phyloP scores from a whole-genome alignment of 1,284 basidiomycete genomes.

The Gomphus bonarii region DNA sequence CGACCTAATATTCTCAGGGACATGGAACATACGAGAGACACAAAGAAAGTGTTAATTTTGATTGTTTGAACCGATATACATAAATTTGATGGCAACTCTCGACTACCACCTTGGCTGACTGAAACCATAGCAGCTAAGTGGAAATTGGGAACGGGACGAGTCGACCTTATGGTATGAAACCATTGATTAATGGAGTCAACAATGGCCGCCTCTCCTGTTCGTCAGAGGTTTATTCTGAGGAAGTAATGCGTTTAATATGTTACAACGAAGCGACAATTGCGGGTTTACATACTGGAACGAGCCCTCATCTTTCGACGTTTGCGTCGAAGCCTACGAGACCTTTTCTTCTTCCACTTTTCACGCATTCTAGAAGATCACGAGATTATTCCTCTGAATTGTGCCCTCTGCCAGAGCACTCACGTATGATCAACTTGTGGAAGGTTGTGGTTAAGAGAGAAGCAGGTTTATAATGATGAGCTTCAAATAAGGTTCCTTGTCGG shows the following conservation, averaged over 20 bases:
- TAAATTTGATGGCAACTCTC: slow-evolving; percentile 4
- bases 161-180: background rate
- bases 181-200: background rate
- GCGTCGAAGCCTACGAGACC: slow-evolving; percentile 77
- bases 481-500: slow-evolving; percentile 4
- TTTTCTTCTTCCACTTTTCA: slow-evolving; percentile 91
- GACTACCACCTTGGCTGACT: background rate
- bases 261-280: background rate
- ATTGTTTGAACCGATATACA: background rate
- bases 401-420: background rate
- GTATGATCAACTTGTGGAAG: slow-evolving; percentile 3
- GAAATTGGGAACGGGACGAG: background rate
- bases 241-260: background rate
- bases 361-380: slow-evolving; percentile 45
- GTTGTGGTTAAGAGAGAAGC: slow-evolving; percentile 3
- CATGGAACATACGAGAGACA: background rate
- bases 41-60: background rate
- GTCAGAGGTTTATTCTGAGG: slow-evolving; percentile 3
- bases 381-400: slow-evolving; percentile 7
- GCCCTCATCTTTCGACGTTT: slow-evolving; percentile 89
- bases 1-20: background rate
- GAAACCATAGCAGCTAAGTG: background rate
- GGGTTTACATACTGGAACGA: slow-evolving; percentile 62
- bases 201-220: background rate
- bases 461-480: background rate